Evolutionary conservation across 192 early-diverging fungal genomes (phyloP).

Genomic region (Chytriomyces sp.): DNA sequence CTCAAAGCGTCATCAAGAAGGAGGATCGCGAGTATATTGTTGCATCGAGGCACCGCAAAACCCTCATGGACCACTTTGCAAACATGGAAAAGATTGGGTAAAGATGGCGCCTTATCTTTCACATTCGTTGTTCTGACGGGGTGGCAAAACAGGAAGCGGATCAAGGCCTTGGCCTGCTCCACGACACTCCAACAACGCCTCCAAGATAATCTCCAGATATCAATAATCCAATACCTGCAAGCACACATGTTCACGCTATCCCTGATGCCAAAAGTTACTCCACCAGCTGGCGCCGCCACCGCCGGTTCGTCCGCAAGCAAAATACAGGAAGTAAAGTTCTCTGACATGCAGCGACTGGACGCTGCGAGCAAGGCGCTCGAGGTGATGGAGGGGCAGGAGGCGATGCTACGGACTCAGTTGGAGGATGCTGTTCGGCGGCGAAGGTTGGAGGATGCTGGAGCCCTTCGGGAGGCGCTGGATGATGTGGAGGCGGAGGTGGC

Average conservation of each 20-base stretch:
- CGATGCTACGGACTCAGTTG: conserved; percentile 32
- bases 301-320: neutral
- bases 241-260: conserved; percentile 57
- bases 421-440: conserved; percentile 40
- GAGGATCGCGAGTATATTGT: conserved; percentile 49
- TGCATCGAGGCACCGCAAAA: conserved; percentile 44
- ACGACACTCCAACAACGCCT: conserved; percentile 27
- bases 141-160: conserved; percentile 39
- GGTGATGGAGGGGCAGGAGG: conserved; percentile 40
- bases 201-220: conserved; percentile 37
- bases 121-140: neutral
- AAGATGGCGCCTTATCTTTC: neutral
- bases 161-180: conserved; percentile 42
- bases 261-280: conserved; percentile 49
- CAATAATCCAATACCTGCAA: conserved; percentile 53
- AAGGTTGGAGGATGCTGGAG: conserved; percentile 46
- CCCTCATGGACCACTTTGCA: conserved; percentile 50
- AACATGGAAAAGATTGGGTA: conserved; percentile 53
- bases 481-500: conserved; percentile 45
- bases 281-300: neutral
- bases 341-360: conserved; percentile 15
- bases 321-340: neutral
- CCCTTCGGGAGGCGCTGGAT: conserved; percentile 38
- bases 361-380: conserved; percentile 25
- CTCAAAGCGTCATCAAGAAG: conserved; percentile 21